Evolutionary conservation across 306 rosid species (phyloP).

Genomic region (Potentilla sterilis): DNA sequence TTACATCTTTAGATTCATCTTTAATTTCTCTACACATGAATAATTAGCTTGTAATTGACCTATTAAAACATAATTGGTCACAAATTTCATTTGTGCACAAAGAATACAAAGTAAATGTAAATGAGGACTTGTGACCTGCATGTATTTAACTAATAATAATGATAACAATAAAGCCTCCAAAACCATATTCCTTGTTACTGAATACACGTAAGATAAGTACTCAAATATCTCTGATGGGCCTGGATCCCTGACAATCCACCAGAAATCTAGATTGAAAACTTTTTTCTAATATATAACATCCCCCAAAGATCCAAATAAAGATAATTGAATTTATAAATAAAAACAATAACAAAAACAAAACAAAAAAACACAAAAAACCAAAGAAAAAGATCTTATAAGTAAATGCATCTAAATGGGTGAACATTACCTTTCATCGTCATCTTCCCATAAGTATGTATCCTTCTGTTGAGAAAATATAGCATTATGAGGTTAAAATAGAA

Average conservation of each 20-base stretch:
- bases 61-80: not conserved
- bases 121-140: not conserved
- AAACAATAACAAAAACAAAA: too few relatives aligned
- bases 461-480: conserved; percentile 52
- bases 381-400: conserved; percentile 1
- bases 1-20: not conserved
- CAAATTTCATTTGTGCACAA: not conserved
- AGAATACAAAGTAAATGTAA: not conserved
- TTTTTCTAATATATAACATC: not conserved
- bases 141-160: not conserved
- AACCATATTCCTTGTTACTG: not conserved
- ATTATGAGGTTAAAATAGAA: conserved; percentile 19
- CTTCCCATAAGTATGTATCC: conserved; percentile 97
- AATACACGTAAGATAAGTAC: not conserved
- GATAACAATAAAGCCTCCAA: not conserved
- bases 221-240: not conserved
- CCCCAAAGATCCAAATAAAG: not conserved
- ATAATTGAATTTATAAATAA: too few relatives aligned
- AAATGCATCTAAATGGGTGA: conserved; percentile 6
- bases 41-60: not conserved
- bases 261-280: not conserved
- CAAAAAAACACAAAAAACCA: not conserved
- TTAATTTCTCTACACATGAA: not conserved
- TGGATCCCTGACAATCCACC: not conserved
- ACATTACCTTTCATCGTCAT: conserved; percentile 86